Evolutionary conservation across 108 stramenopile genomes (phyloP).

Genomic region (Pseudonitzschia multiseries): DNA sequence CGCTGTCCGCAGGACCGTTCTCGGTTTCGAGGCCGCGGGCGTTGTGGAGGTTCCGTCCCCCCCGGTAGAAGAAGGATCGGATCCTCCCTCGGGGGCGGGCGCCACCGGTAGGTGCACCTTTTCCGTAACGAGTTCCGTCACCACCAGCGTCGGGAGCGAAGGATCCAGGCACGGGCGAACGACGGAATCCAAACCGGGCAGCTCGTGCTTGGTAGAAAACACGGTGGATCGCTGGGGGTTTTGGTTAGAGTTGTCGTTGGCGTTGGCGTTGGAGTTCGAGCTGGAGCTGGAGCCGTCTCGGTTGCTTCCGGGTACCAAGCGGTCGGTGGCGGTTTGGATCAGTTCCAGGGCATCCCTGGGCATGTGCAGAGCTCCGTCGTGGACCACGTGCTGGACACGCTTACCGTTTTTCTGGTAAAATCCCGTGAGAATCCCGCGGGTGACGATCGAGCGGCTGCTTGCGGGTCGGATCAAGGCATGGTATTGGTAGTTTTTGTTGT

Average conservation of each 20-base stretch:
- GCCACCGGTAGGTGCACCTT: no score
- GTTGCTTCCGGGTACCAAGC: background rate
- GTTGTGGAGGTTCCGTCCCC: background rate
- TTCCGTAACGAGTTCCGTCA: constrained; percentile 37
- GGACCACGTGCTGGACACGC: constrained; percentile 57
- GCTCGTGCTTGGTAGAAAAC: background rate
- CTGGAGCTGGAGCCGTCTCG: background rate
- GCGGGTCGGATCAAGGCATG: constrained; percentile 25
- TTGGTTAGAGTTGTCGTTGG: background rate
- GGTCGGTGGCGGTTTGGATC: constrained; percentile 27
- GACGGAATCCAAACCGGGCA: constrained; percentile 50
- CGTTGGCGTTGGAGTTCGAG: background rate
- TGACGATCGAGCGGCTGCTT: constrained; percentile 43
- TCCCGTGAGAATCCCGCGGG: constrained; percentile 63
- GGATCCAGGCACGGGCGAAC: constrained; percentile 44
- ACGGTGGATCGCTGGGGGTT: no score
- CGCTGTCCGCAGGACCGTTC: constrained; percentile 15
- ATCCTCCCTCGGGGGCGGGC: no score
- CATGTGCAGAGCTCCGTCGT: constrained; percentile 71
- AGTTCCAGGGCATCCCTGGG: constrained; percentile 55
- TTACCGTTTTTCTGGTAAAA: constrained; percentile 59
- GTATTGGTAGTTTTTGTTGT: no score
- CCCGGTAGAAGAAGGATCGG: no score
- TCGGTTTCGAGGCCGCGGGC: background rate
- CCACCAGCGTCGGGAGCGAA: constrained; percentile 15